phyloP scores from a whole-genome alignment of 768 basidiomycete species.

The Lentinula guzmanii region DNA sequence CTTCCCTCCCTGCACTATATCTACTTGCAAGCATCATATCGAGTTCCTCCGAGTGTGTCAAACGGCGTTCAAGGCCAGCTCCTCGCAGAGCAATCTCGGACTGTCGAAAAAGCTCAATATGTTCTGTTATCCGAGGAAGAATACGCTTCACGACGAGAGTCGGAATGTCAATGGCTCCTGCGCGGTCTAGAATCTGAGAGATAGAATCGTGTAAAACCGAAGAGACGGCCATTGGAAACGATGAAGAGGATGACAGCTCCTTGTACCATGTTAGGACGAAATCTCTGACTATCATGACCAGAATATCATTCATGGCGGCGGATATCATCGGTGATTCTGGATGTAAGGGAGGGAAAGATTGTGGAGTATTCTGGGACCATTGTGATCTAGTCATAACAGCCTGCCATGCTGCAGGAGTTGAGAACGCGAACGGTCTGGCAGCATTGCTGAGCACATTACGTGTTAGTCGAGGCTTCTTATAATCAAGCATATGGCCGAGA shows the following conservation, averaged over 20 bases:
- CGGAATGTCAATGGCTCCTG: conserved; percentile 61
- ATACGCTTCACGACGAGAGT: conserved; percentile 77
- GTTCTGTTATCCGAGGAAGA: conserved; percentile 82
- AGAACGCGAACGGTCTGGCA: conserved; percentile 76
- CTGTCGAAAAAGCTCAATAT: conserved; percentile 86
- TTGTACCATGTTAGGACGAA: conserved; percentile 91
- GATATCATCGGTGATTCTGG: conserved; percentile 63
- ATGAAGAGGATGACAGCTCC: conserved; percentile 76
- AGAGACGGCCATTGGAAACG: conserved; percentile 86
- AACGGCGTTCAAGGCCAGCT: conserved; percentile 70
- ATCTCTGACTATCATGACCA: conserved; percentile 77
- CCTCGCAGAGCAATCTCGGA: conserved; percentile 85
- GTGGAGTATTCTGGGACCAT: conserved; percentile 75
- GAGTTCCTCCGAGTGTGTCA: conserved; percentile 87
- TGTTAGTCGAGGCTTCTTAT: conserved; percentile 20
- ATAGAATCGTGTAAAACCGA: conserved; percentile 63
- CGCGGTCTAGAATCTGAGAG: conserved; percentile 49
- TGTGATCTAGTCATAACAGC: conserved; percentile 83
- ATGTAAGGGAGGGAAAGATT: conserved; percentile 60
- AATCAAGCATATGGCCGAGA: conserved; percentile 55
- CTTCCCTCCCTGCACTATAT: conserved; percentile 59
- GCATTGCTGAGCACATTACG: conserved; percentile 42
- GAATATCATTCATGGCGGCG: conserved; percentile 69
- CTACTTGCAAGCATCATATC: conserved; percentile 81
- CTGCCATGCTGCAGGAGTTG: conserved; percentile 93